Evolutionary conservation across 2,329 filamentous ascomycete genomes (phyloP).

Genomic region (Cercospora sp.): DNA sequence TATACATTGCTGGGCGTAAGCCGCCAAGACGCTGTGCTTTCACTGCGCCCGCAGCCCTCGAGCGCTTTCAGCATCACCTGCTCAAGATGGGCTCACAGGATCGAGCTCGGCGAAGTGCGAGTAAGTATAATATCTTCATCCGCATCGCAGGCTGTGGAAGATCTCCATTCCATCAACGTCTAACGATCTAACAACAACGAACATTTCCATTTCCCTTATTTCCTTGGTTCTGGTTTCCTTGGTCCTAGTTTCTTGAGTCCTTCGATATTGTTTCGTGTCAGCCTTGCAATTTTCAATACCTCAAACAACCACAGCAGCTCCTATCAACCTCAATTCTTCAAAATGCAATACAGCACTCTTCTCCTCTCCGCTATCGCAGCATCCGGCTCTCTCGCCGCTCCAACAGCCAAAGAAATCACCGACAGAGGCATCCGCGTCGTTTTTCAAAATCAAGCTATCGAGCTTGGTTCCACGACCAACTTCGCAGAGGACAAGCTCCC

Average conservation of each 20-base stretch:
- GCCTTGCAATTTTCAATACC: not conserved
- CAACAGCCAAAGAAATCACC: conserved; percentile 7
- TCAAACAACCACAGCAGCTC: not conserved
- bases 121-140: conserved; percentile 3
- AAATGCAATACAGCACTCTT: conserved; percentile 25
- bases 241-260: conserved; percentile 12
- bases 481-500: conserved; percentile 18
- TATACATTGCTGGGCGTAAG: not conserved
- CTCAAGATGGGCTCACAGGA: not conserved
- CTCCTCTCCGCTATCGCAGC: conserved; percentile 19
- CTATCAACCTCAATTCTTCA: conserved; percentile 11
- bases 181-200: conserved; percentile 5
- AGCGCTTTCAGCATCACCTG: not conserved
- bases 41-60: not conserved
- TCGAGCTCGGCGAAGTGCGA: not conserved
- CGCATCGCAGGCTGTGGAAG: not conserved
- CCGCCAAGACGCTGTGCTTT: not conserved
- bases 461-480: conserved; percentile 15
- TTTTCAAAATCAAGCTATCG: conserved; percentile 8
- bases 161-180: not conserved
- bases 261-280: not conserved
- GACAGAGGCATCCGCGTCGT: conserved; percentile 19
- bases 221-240: conserved; percentile 8
- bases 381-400: conserved; percentile 17
- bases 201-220: conserved; percentile 1